Evolutionary conservation across 1,284 basidiomycete species (phyloP).

Genomic region (Athelia psychrophila): DNA sequence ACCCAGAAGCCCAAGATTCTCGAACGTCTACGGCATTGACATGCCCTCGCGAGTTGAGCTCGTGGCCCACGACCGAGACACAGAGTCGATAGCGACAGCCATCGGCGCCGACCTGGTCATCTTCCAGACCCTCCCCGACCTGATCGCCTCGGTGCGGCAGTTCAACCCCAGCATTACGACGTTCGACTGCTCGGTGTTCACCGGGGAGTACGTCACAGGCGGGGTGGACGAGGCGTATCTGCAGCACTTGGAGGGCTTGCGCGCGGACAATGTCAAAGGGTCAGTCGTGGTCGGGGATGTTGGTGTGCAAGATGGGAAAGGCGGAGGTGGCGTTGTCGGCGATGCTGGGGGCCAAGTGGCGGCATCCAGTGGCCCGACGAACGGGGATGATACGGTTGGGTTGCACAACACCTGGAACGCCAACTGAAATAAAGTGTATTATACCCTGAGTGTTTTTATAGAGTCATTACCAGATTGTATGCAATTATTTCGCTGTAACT

Average conservation of each 20-base stretch:
- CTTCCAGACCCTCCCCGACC: constrained; percentile 93
- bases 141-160: constrained; percentile 84
- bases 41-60: constrained; percentile 97
- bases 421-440: constrained; percentile 16
- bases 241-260: constrained; percentile 68
- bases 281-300: constrained; percentile 28
- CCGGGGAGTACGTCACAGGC: constrained; percentile 95
- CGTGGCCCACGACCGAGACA: constrained; percentile 84
- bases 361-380: constrained; percentile 39
- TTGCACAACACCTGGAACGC: constrained; percentile 68
- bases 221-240: constrained; percentile 92
- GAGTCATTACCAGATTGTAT: too few relatives aligned
- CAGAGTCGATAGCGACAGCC: constrained; percentile 72
- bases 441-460: not conserved
- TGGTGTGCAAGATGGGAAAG: constrained; percentile 36
- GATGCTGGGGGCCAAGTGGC: constrained; percentile 16
- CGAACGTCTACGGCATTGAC: constrained; percentile 99
- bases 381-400: constrained; percentile 74
- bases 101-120: constrained; percentile 98
- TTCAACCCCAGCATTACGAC: constrained; percentile 79
- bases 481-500: too few relatives aligned
- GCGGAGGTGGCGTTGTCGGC: constrained; percentile 20
- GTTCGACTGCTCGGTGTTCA: constrained; percentile 99
- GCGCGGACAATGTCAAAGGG: constrained; percentile 83
- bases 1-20: constrained; percentile 52